These are phyloP conservation scores for Chlamydomonas urium DNA, from an alignment of 139 green algal genomes.

Conservation along the genomic window DNA sequence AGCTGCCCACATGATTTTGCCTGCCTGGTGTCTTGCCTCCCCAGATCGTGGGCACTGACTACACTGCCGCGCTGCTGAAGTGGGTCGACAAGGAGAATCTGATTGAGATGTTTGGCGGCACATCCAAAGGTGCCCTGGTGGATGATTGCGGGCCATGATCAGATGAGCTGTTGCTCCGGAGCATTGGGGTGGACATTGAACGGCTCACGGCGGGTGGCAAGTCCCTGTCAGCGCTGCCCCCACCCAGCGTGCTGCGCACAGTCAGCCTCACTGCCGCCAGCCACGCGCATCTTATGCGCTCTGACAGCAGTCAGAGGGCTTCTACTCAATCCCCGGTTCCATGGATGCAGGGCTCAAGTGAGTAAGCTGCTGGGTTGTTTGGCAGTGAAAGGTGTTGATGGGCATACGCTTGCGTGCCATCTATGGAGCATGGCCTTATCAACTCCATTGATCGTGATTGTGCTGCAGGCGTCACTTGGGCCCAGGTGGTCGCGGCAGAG, in stretches of 20 bases:
- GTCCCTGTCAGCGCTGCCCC: neutral
- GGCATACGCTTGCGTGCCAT: too few relatives aligned
- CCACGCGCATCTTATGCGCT: neutral
- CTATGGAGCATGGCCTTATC: too few relatives aligned
- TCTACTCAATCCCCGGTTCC: neutral
- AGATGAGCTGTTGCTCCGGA: conserved; percentile 39
- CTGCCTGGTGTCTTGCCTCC: neutral
- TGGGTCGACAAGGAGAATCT: conserved; percentile 74
- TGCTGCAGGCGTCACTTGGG: too few relatives aligned
- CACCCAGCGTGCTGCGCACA: conserved; percentile 15
- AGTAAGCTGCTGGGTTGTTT: neutral
- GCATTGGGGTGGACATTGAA: conserved; percentile 22
- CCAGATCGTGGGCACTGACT: conserved; percentile 57
- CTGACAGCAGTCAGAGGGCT: neutral
- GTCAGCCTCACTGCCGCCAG: conserved; percentile 4
- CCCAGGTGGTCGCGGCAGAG: too few relatives aligned
- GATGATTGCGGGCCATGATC: conserved; percentile 83
- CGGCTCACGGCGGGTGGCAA: conserved; percentile 4
- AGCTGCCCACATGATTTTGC: neutral
- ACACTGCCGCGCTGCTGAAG: conserved; percentile 61
- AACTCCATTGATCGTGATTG: too few relatives aligned
- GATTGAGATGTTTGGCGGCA: conserved; percentile 72
- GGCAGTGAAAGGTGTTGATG: neutral
- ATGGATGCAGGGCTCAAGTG: neutral
- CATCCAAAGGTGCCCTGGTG: conserved; percentile 46